phyloP scores from a whole-genome alignment of 169 alveolate species.

The Amoebophrya sp. region DNA sequence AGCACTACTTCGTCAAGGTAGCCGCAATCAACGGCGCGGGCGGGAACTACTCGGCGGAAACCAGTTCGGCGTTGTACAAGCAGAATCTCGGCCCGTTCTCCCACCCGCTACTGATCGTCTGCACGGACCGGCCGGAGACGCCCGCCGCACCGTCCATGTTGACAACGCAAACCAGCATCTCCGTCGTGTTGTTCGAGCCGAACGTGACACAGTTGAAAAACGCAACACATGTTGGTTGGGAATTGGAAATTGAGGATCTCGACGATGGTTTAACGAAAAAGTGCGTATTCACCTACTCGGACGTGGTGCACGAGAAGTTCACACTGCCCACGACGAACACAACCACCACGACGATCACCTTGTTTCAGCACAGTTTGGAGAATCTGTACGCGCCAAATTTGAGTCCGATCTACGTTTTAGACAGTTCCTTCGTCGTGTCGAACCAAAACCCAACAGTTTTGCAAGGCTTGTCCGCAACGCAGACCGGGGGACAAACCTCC shows the following conservation, averaged over 20 bases:
- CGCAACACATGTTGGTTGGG: constrained; percentile 26
- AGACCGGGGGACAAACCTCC: not conserved
- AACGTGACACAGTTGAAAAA: not conserved
- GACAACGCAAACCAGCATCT: not conserved
- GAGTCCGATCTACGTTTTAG: not conserved
- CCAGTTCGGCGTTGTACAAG: not conserved
- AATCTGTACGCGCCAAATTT: not conserved
- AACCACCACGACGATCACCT: not conserved
- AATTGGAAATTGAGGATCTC: not conserved
- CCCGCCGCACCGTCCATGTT: not conserved
- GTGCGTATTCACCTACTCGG: not conserved
- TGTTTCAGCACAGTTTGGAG: not conserved
- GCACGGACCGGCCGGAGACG: constrained; percentile 26
- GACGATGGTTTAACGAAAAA: constrained; percentile 2
- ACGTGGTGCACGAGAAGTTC: not conserved
- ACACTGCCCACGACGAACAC: constrained; percentile 6
- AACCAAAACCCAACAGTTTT: not conserved
- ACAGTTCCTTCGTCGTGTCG: not conserved
- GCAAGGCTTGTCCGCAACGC: not conserved
- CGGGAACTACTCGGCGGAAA: not conserved
- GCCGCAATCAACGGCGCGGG: constrained; percentile 34
- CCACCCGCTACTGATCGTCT: not conserved
- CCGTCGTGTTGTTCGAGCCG: constrained; percentile 24
- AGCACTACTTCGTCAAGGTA: constrained; percentile 27
- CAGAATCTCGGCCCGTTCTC: constrained; percentile 23